Percentiles rank a stretch among this genome's conserved stretches.
Evolutionary conservation across 2,329 filamentous ascomycete genomes (phyloP).

Genomic region (Colletotrichum tanaceti): DNA sequence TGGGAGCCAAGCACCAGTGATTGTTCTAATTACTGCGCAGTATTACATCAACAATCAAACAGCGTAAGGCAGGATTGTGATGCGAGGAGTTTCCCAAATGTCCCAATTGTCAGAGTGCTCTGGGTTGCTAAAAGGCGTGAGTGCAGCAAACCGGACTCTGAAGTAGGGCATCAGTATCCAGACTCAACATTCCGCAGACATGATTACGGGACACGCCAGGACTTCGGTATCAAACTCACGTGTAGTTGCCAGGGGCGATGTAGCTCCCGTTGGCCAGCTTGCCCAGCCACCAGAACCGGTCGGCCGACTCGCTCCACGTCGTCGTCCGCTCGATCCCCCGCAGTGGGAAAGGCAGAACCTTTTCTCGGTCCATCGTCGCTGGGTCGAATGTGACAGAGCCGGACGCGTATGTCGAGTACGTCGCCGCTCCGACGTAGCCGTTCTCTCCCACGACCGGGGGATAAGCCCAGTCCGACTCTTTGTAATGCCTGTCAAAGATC

Average conservation of each 20-base stretch:
- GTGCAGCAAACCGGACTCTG: conserved; percentile 45
- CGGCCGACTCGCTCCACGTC: conserved; percentile 26
- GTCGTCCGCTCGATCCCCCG: conserved; percentile 41
- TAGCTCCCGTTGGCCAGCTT: conserved; percentile 46
- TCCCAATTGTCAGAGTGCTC: conserved; percentile 43
- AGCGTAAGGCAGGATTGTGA: conserved; percentile 25
- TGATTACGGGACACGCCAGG: too few species aligned
- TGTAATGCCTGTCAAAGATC: conserved; percentile 46
- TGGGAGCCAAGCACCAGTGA: background rate
- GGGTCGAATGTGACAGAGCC: conserved; percentile 41
- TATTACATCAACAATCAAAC: background rate
- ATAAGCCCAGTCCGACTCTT: conserved; percentile 46
- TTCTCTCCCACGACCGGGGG: conserved; percentile 45
- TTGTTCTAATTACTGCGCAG: background rate
- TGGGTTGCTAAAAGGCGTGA: conserved; percentile 45
- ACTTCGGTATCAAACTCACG: background rate
- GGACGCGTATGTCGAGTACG: conserved; percentile 42
- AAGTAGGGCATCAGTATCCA: background rate
- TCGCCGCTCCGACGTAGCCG: conserved; percentile 46
- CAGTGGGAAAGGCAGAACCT: conserved; percentile 43
- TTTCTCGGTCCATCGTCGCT: conserved; percentile 43
- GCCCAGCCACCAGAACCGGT: conserved; percentile 47
- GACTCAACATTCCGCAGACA: background rate
- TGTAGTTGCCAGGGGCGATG: conserved; percentile 45
- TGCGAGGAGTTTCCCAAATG: conserved; percentile 44